A percentile compares a stretch with the other conserved stretches of the same genome.
Conservation (phyloP, 2,329 filamentous ascomycete genomes). For the Magnaporthiopsis poae region DNA sequence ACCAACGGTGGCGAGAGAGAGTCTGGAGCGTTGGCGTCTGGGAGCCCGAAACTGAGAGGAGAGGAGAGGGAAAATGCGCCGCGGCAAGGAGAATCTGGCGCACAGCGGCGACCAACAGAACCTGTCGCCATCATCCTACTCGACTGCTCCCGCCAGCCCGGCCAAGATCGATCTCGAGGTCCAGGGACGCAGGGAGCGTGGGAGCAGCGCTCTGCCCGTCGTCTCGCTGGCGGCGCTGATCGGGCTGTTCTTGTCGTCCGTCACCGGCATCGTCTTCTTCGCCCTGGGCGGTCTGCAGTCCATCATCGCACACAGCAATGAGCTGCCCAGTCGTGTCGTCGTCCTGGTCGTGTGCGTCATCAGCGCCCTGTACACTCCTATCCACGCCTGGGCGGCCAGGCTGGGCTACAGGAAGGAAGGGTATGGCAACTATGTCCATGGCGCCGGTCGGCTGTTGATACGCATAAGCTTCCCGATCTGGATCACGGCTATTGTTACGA, state of each 20-base stretch:
- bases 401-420: conserved; percentile 16
- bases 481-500: conserved; percentile 21
- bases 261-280: conserved; percentile 19
- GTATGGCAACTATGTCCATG: conserved; percentile 20
- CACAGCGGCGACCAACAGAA: neutral
- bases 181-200: neutral
- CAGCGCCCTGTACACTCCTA: conserved; percentile 19
- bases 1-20: neutral
- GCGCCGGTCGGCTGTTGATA: conserved; percentile 21
- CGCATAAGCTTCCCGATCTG: conserved; percentile 21
- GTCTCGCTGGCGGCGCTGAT: conserved; percentile 20
- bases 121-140: neutral
- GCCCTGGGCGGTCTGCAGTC: conserved; percentile 19
- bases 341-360: conserved; percentile 20
- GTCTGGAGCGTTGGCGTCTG: neutral
- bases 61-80: neutral
- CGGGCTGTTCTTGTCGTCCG: conserved; percentile 21
- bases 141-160: neutral
- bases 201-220: conserved; percentile 12
- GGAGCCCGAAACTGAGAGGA: neutral
- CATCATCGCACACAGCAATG: conserved; percentile 13
- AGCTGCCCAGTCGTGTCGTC: conserved; percentile 22
- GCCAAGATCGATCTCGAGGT: conserved; percentile 4
- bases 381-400: conserved; percentile 21
- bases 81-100: neutral